phyloP scores from a whole-genome alignment of 169 alveolate species.

The Plasmodium berghei region DNA sequence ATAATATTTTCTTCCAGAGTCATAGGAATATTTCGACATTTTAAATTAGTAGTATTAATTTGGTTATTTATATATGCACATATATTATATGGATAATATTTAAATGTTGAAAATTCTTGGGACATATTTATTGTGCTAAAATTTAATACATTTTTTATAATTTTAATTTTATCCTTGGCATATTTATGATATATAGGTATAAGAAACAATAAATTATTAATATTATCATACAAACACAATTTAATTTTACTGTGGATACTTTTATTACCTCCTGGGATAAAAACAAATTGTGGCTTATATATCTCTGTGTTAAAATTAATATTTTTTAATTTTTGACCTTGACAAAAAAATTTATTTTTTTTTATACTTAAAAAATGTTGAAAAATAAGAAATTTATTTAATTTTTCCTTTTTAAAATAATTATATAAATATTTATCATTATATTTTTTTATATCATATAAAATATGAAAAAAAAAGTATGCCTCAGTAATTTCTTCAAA shows the following conservation, averaged over 20 bases:
- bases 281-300: slow-evolving; percentile 40
- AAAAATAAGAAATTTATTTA: slow-evolving; percentile 34
- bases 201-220: slow-evolving; percentile 58
- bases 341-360: slow-evolving; percentile 13
- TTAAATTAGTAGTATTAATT: slow-evolving; percentile 57
- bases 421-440: slow-evolving; percentile 15
- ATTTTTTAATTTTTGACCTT: slow-evolving; percentile 3
- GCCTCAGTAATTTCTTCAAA: slow-evolving; percentile 41
- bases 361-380: slow-evolving; percentile 66
- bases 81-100: slow-evolving; percentile 55
- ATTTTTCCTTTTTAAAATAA: slow-evolving; percentile 49
- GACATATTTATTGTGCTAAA: slow-evolving; percentile 44
- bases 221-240: slow-evolving; percentile 74
- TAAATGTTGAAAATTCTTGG: slow-evolving; percentile 20
- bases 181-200: slow-evolving; percentile 74
- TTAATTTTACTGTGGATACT: slow-evolving; percentile 49
- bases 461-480: slow-evolving; percentile 57
- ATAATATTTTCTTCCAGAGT: slow-evolving; percentile 10
- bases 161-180: slow-evolving; percentile 69
- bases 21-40: background rate
- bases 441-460: slow-evolving; percentile 49
- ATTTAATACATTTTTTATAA: slow-evolving; percentile 65
- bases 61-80: slow-evolving; percentile 55
- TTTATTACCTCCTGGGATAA: slow-evolving; percentile 72
- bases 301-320: slow-evolving; percentile 71